Percentiles rank a stretch among this genome's conserved stretches.
Evolutionary conservation across 179 eudicot species (phyloP).

Genomic region (Drosera spatulata): DNA sequence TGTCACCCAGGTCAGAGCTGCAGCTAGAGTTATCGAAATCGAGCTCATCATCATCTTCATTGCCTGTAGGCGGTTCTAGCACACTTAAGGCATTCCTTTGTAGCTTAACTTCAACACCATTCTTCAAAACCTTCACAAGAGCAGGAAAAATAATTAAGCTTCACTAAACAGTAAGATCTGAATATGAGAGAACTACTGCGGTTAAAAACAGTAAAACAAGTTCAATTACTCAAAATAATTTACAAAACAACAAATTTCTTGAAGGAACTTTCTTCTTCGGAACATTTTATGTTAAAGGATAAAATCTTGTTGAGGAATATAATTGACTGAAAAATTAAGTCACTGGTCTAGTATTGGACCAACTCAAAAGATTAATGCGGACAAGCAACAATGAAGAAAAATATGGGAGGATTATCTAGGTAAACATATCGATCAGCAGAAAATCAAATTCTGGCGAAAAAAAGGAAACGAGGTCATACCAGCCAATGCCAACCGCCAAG

Average conservation of each 20-base stretch:
- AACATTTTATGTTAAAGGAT: too few species aligned
- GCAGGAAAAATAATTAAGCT: background rate
- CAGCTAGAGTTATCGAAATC: constrained; percentile 57
- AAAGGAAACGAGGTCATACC: constrained; percentile 24
- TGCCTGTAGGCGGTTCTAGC: constrained; percentile 86
- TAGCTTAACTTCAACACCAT: constrained; percentile 91
- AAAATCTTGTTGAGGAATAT: background rate
- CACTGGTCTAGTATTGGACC: background rate
- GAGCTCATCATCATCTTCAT: constrained; percentile 72
- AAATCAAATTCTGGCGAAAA: background rate
- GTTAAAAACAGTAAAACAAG: background rate
- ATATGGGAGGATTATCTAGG: background rate
- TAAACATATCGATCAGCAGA: background rate
- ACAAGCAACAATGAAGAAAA: background rate
- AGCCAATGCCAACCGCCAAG: constrained; percentile 99
- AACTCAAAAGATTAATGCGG: background rate
- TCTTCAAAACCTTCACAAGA: constrained; percentile 66
- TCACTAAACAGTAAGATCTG: background rate
- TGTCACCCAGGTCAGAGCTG: constrained; percentile 49
- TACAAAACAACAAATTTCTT: too few species aligned
- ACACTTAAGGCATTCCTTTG: constrained; percentile 95
- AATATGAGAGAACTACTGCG: background rate
- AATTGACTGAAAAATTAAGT: background rate
- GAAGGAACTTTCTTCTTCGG: too few species aligned
- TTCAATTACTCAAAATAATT: too few species aligned